A percentile compares a stretch with the other conserved stretches of the same genome.
These are phyloP conservation scores for Aspergillus melleus DNA, from an alignment of 2,329 filamentous ascomycete genomes.

Conservation along the genomic window DNA sequence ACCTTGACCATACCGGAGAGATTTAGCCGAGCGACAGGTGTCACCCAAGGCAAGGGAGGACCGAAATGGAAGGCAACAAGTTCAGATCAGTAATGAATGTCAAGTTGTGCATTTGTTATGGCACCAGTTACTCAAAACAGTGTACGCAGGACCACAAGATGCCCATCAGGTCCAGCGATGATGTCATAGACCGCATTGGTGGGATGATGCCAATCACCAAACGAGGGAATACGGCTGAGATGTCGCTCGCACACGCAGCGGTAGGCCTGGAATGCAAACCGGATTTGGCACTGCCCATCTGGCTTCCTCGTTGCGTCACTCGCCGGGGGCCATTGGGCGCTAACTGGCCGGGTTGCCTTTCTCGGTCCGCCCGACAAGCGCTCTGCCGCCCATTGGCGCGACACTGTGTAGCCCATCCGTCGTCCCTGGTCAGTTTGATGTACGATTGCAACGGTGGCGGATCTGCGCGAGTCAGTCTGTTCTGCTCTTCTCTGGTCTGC, in stretches of 20 bases:
- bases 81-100: background rate
- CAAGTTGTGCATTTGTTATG: background rate
- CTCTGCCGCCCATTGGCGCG: conserved; percentile 1
- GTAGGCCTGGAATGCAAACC: conserved; percentile 3
- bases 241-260: background rate
- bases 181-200: background rate
- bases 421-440: background rate
- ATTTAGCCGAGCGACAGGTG: background rate
- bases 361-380: conserved; percentile 3
- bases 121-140: too few relatives aligned
- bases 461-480: background rate
- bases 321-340: background rate
- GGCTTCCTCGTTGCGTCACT: conserved; percentile 4
- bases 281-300: conserved; percentile 5
- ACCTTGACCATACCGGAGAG: background rate
- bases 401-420: background rate
- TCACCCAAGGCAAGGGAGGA: background rate
- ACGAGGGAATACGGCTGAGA: background rate
- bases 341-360: conserved; percentile 2
- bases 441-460: background rate
- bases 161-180: background rate
- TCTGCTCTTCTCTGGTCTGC: background rate
- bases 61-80: background rate
- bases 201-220: background rate
- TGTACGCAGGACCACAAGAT: too few relatives aligned